These are phyloP conservation scores for Syncephalis plumigaleata DNA, from an alignment of 371 early-diverging fungal species.

Conservation along the genomic window DNA sequence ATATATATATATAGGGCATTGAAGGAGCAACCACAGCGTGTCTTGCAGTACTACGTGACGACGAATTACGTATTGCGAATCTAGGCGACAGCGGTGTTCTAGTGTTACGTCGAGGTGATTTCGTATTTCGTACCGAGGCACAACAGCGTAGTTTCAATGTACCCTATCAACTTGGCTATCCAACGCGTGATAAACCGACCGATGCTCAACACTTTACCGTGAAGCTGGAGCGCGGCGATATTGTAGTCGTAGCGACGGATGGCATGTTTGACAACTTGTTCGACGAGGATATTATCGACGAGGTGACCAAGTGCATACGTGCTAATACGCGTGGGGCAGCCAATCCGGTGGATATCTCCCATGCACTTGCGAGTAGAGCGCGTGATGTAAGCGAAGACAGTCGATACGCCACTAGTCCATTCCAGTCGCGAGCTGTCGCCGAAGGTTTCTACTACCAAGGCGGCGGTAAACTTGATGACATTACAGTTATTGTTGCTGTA, in stretches of 20 bases:
- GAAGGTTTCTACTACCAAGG: slow-evolving; percentile 57
- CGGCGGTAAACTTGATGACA: slow-evolving; percentile 77
- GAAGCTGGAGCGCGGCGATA: slow-evolving; percentile 59
- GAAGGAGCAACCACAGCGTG: slow-evolving; percentile 85
- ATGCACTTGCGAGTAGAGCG: slow-evolving; percentile 58
- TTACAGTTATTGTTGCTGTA: slow-evolving; percentile 58
- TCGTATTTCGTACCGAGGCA: slow-evolving; percentile 81
- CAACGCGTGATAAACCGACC: slow-evolving; percentile 38
- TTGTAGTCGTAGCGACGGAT: slow-evolving; percentile 59
- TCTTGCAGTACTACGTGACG: slow-evolving; percentile 66
- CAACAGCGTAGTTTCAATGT: slow-evolving; percentile 73
- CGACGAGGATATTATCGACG: slow-evolving; percentile 61
- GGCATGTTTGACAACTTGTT: slow-evolving; percentile 71
- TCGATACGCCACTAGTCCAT: slow-evolving; percentile 59
- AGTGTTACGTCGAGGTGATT: slow-evolving; percentile 67
- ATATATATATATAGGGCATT: slow-evolving; percentile 18
- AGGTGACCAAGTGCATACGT: slow-evolving; percentile 38
- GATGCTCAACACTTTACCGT: slow-evolving; percentile 64
- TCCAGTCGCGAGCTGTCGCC: slow-evolving; percentile 59
- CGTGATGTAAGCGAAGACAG: slow-evolving; percentile 60
- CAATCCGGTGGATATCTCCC: slow-evolving; percentile 51
- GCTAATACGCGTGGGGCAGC: slow-evolving; percentile 8
- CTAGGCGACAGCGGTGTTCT: slow-evolving; percentile 87
- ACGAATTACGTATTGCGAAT: slow-evolving; percentile 82
- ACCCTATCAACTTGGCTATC: slow-evolving; percentile 61